Evolutionary conservation across 176 grass and related monocot genomes (phyloP).

Genomic region (Chrysopogon serrulatus): DNA sequence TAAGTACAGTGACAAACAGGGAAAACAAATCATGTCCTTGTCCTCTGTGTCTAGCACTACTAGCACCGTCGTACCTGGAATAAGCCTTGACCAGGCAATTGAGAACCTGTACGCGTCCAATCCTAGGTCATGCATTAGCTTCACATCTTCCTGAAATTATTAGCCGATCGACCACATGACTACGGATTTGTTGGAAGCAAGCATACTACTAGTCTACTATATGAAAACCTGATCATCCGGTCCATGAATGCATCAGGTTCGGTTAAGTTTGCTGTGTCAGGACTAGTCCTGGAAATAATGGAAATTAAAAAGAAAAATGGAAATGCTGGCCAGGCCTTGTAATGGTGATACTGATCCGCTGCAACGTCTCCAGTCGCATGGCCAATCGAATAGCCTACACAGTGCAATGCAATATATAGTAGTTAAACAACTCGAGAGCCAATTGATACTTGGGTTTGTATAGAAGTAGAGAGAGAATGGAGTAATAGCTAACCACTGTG

Average conservation of each 20-base stretch:
- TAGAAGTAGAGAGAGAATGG: too few species aligned
- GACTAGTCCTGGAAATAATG: neutral
- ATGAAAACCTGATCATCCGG: too few species aligned
- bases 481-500: neutral
- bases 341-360: constrained; percentile 90
- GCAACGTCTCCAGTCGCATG: constrained; percentile 43
- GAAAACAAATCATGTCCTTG: neutral
- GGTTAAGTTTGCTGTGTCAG: too few species aligned
- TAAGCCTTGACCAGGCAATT: constrained; percentile 69
- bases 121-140: constrained; percentile 73
- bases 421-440: too few species aligned
- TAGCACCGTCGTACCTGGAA: constrained; percentile 38
- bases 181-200: too few species aligned
- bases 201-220: too few species aligned
- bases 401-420: too few species aligned
- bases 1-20: neutral
- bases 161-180: too few species aligned
- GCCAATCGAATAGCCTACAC: neutral
- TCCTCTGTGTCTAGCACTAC: neutral
- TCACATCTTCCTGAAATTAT: constrained; percentile 65
- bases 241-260: too few species aligned
- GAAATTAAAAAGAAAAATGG: neutral
- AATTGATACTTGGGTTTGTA: too few species aligned
- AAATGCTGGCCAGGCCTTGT: constrained; percentile 38
- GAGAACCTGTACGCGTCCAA: constrained; percentile 91